Base-by-base conservation (phyloP, 345 rosid genomes). In the Sisymbrium altissimum region DNA sequence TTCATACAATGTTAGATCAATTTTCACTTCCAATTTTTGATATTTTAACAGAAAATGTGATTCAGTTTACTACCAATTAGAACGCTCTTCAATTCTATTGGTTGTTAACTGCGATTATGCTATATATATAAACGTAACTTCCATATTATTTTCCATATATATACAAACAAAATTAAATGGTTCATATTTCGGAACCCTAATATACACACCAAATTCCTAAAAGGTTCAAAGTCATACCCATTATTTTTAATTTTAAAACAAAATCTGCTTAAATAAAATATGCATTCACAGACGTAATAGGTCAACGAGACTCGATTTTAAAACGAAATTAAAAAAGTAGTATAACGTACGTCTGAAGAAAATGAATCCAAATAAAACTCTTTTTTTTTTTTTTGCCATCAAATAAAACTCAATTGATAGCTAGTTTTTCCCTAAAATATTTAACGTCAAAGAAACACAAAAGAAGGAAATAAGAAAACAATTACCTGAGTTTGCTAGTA, bases 401-500 rank as follows among this genome's bases (percentile, higher is more conserved):
- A 57, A 21, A 1, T 1, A 35, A 57, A 57, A 17, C 8, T 57
- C 0, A 44, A 29, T 33, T 18, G 9, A 45, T 17, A 21, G 10
- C 23, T n/a, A n/a, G n/a, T n/a, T n/a, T n/a, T n/a, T n/a, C n/a
- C n/a, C n/a, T n/a, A 69, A 70, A 14, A 27, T 7, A 6, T 33
- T 6, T 70, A 33, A 71, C 52, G 0, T 30, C 13, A 50, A 46
- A 12, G 12, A 46, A 46, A 7, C 4, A 11, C 41, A 35, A 19
- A 58, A 15, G 1, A 4, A 48, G n/a, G 1, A 32, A 32, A 67
- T 2, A 38, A 12, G 18, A 57, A 40, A 17, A 19, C 43, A 12
- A 0, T 12, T 11, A 77, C 80, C 63, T 65, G 67, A 77, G 10
- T 46, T 48, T 56, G 62, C 18, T 57, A 50, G 76, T 29, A 23